Conservation (phyloP, 169 alveolate genomes). For the Perkinsus chesapeaki region DNA sequence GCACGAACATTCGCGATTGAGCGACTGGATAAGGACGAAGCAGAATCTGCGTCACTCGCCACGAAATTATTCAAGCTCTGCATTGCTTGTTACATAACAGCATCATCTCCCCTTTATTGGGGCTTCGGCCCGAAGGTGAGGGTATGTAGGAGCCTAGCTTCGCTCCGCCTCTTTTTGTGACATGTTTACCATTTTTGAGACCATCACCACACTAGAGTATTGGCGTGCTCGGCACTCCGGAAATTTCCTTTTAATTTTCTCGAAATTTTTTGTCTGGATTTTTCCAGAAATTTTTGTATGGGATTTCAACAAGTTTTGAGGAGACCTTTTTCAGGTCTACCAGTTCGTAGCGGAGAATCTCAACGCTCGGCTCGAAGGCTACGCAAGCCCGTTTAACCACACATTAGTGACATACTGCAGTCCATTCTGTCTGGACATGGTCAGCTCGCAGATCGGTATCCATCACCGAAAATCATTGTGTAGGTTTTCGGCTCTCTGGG, state of each 20-base stretch:
- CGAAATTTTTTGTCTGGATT: no score
- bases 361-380: background rate
- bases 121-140: slow-evolving; percentile 9
- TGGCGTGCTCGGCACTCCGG: no score
- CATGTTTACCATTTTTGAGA: no score
- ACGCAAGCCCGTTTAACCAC: slow-evolving; percentile 11
- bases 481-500: background rate
- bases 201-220: no score
- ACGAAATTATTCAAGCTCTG: background rate
- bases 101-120: background rate
- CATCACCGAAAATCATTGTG: background rate
- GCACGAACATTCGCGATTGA: background rate
- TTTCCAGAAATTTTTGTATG: no score
- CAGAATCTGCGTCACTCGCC: background rate
- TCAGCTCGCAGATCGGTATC: background rate
- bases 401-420: background rate
- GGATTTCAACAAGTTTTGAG: no score
- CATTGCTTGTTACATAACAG: background rate
- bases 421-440: background rate
- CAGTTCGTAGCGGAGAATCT: background rate
- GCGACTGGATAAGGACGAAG: background rate
- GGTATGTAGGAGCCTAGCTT: background rate
- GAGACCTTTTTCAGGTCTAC: no score
- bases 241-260: no score
- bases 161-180: background rate